Evolutionary conservation across 2,329 filamentous ascomycete genomes (phyloP), one percentile per base, ranked within the genome.

Genomic region (Grosmannia clavigera): DNA sequence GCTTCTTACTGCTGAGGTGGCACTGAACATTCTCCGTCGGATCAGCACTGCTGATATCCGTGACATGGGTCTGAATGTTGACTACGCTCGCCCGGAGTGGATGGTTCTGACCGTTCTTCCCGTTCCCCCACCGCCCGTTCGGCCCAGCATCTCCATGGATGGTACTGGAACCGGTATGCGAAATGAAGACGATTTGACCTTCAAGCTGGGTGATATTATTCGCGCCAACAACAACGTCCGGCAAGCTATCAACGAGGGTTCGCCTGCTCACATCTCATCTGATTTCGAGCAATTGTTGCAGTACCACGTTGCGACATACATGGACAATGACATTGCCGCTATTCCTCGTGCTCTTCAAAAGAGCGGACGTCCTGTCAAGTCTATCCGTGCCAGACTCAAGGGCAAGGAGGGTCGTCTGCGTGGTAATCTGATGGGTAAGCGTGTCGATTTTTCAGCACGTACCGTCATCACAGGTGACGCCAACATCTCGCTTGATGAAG

Each of bases 391-490:
- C 63, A 92, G 94, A 75, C 81, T 99, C 72, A 99, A 99, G 84
- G 95, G 95, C 64, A 99, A 99, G 76, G 94, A 99, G 71, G 94
- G 94, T 67, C 91, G 94, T 80, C 84, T 99, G 29, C 87, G 94
- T 77, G 94, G 95, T 71, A 99, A 99, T 74, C 79, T 99, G 80
- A 99, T 99, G 95, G 94, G 94, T 65, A 99, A 99, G 76, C 91
- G 92, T 84, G 94, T 99, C 63, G 94, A 99, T 72, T 99, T 99
- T 70, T 99, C 95, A 0, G 95, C 95, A 46, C 94, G 94, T 86
- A 99, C 95, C 38, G 94, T 99, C 77, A 99, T 99, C 72, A 99
- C 95, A 58, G 94, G 94, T 76, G 94, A 99, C 70, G 94, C 94
- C 62, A 99, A 97, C 71, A 77, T 99, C 66, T 96, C 91, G 33